Conservation (phyloP, 2,329 filamentous ascomycete species). For the Sarocladium brachiariae region DNA sequence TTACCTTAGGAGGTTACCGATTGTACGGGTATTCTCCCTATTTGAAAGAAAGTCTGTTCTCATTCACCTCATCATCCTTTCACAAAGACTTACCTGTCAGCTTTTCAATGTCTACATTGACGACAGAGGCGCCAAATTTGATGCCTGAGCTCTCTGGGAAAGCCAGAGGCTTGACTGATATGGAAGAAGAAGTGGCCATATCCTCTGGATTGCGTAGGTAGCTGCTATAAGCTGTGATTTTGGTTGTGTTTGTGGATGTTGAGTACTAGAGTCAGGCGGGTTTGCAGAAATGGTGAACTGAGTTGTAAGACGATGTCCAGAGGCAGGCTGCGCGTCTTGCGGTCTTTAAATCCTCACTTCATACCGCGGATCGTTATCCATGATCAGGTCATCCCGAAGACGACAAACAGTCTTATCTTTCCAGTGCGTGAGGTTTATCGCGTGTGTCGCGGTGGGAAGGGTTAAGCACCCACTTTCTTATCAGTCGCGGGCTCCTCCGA, state of each 20-base stretch:
- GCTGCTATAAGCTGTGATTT: too few relatives aligned
- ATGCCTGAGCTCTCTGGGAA: slow-evolving; percentile 31
- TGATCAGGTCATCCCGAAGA: too few relatives aligned
- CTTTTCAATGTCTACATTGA: slow-evolving; percentile 53
- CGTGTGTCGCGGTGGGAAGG: neutral
- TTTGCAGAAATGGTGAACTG: neutral
- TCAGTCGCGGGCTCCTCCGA: slow-evolving; percentile 2
- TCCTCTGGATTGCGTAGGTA: too few relatives aligned
- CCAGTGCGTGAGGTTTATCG: too few relatives aligned
- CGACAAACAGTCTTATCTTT: neutral
- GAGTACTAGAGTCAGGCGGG: too few relatives aligned
- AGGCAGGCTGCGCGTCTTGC: too few relatives aligned
- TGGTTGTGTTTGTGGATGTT: neutral
- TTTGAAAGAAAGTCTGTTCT: slow-evolving; percentile 7
- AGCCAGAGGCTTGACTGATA: slow-evolving; percentile 32
- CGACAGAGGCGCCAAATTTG: slow-evolving; percentile 55
- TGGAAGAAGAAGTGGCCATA: neutral
- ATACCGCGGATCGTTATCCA: too few relatives aligned
- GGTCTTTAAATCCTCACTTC: too few relatives aligned
- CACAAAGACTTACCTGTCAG: slow-evolving; percentile 46
- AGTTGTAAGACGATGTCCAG: too few relatives aligned
- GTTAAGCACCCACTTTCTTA: neutral
- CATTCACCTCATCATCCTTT: slow-evolving; percentile 1
- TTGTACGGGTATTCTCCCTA: slow-evolving; percentile 50
- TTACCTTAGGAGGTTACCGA: slow-evolving; percentile 53